Evolutionary conservation across 768 basidiomycete genomes (phyloP), one percentile per base, ranked within the genome.

Genomic region (Russula brevipes): DNA sequence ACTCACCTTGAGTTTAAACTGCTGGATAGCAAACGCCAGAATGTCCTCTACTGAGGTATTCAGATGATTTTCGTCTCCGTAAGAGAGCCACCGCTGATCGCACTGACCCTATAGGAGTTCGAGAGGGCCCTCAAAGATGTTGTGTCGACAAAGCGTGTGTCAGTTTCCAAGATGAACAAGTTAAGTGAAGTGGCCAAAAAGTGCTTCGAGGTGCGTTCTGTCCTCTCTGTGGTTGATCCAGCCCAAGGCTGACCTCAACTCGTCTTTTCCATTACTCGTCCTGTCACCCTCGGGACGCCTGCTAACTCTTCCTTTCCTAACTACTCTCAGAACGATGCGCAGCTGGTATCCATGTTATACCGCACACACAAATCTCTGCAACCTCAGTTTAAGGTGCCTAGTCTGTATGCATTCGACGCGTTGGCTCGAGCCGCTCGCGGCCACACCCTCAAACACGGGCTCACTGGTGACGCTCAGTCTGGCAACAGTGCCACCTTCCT

Each of bases 351-450:
- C 35, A 82, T 86, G 57, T 82, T 98, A 41, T 97, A 91, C 74
- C 88, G 91, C 60, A 89, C 87, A 10, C 95, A 98, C 78, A 92
- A 89, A 74, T 82, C 86, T 9, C 79, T 96, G 41, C 76, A 85
- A 4, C 74, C 82, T 16, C 69, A 80, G 11, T 79, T 81, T 66
- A 96, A 98, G 73, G 83, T 95, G 63, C 85, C 84, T 44, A 94
- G 93, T 76, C 80, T 99, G 54, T 99, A 98, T 75, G 85, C 88
- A 45, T 91, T 99, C 72, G 95, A 99, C 76, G 91, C 95, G 19
- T 81, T 99, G 64, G 84, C 92, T 47, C 86, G 96, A 61, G 94
- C 88, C 17, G 92, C 93, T 19, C 81, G 85, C 63, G 78, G 79
- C 62, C 80, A 85, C 52, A 84, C 79, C 50, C 85, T 77, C 69